phyloP scores from a whole-genome alignment of 768 basidiomycete species.

The Amanita thiersii region DNA sequence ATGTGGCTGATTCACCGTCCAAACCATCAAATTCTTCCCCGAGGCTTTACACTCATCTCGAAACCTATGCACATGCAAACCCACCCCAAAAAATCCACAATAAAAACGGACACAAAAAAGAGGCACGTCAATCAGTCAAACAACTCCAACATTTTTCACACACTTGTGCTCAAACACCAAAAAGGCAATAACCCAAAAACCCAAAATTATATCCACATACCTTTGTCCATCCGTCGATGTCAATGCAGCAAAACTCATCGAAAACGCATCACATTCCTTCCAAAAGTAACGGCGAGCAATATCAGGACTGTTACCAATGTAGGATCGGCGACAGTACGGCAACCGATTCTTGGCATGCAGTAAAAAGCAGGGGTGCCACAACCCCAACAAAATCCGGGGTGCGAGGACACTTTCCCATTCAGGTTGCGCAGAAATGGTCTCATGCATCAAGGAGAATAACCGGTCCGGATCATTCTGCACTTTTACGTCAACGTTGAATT shows the following conservation, averaged over 20 bases:
- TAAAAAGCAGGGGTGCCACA: slow-evolving; percentile 92
- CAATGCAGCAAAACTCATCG: slow-evolving; percentile 68
- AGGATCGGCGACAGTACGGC: slow-evolving; percentile 77
- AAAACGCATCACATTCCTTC: slow-evolving; percentile 80
- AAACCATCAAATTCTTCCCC: slow-evolving; percentile 84
- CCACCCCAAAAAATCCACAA: not conserved
- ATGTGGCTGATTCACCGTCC: slow-evolving; percentile 90
- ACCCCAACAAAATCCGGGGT: slow-evolving; percentile 71
- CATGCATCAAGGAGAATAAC: slow-evolving; percentile 77
- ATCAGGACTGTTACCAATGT: slow-evolving; percentile 69
- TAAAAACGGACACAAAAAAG: not conserved
- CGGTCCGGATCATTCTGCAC: slow-evolving; percentile 83
- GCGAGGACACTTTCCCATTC: slow-evolving; percentile 72
- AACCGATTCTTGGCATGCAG: slow-evolving; percentile 64
- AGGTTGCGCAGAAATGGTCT: slow-evolving; percentile 50
- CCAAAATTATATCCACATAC: slow-evolving; percentile 32
- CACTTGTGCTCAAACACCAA: too few relatives aligned
- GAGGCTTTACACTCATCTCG: slow-evolving; percentile 66
- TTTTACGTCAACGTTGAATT: slow-evolving; percentile 91
- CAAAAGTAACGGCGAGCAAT: slow-evolving; percentile 86
- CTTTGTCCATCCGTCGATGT: slow-evolving; percentile 64
- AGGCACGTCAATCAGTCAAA: not conserved
- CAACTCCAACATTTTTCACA: too few relatives aligned
- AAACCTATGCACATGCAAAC: slow-evolving; percentile 43
- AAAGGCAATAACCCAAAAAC: not conserved